phyloP scores from a whole-genome alignment of 2,329 filamentous ascomycete species.

The Aaosphaeria arxii region DNA sequence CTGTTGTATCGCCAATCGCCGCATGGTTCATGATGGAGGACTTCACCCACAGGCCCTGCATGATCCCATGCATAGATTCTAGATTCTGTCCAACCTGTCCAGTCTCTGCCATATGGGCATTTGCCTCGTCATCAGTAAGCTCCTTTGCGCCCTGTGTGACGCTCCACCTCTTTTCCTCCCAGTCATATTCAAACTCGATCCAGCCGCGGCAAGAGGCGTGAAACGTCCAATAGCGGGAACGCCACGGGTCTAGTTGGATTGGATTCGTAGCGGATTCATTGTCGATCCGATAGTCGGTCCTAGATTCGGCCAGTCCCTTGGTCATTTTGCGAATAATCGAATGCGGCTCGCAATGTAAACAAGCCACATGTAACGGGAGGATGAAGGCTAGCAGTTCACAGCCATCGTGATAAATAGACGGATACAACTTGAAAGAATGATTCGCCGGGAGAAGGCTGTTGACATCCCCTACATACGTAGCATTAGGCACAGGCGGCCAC shows the following conservation, averaged over 20 bases:
- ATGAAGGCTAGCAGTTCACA: background rate
- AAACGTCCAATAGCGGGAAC: conserved; percentile 7
- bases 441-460: too few relatives aligned
- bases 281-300: too few relatives aligned
- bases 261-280: conserved; percentile 6
- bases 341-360: conserved; percentile 7
- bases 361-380: conserved; percentile 5
- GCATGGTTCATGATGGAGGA: too few relatives aligned
- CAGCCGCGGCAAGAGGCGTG: conserved; percentile 7
- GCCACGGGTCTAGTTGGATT: background rate
- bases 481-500: background rate
- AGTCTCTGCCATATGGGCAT: background rate
- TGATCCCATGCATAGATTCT: background rate
- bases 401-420: background rate
- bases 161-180: conserved; percentile 18
- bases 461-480: too few relatives aligned
- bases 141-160: conserved; percentile 40
- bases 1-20: background rate
- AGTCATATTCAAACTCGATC: conserved; percentile 9
- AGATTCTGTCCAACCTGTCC: background rate
- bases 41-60: background rate
- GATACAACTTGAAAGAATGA: too few relatives aligned
- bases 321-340: conserved; percentile 6
- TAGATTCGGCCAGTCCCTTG: conserved; percentile 2
- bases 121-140: conserved; percentile 36